Evolutionary conservation across 2,329 filamentous ascomycete species (phyloP).

Genomic region (Macrophomina tecta): DNA sequence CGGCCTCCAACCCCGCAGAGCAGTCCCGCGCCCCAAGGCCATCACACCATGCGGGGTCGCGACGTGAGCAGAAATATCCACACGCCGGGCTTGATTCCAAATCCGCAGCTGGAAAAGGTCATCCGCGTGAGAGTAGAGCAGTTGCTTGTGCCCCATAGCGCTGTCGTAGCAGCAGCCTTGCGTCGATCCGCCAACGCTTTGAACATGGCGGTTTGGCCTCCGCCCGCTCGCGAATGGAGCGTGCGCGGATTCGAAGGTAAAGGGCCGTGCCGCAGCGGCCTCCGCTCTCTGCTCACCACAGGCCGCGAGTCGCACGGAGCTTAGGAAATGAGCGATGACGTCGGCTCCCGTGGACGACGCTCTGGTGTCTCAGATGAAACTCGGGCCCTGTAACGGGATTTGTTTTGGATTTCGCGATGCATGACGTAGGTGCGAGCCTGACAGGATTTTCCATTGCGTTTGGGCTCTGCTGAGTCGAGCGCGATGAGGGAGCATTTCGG

Average conservation of each 20-base stretch:
- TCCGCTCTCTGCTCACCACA: constrained; percentile 3
- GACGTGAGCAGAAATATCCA: neutral
- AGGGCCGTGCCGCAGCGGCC: constrained; percentile 20
- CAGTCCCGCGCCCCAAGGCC: neutral
- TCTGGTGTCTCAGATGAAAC: constrained; percentile 22
- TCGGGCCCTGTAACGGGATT: constrained; percentile 5
- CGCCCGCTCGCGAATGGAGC: neutral
- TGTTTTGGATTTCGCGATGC: constrained; percentile 14
- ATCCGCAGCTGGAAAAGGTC: neutral
- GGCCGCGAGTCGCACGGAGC: constrained; percentile 9
- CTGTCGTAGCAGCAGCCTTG: constrained; percentile 1
- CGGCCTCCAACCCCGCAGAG: neutral
- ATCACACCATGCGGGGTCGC: constrained; percentile 7
- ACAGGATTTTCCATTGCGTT: neutral
- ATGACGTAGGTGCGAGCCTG: constrained; percentile 18
- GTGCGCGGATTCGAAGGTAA: constrained; percentile 8
- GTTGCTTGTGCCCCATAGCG: neutral
- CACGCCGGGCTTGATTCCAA: neutral
- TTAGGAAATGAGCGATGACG: constrained; percentile 24
- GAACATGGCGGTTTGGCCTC: neutral
- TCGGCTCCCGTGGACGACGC: neutral
- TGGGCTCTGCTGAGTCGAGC: constrained; percentile 2
- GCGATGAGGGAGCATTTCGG: neutral
- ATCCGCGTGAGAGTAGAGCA: neutral
- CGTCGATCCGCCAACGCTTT: constrained; percentile 14